Evolutionary conservation across 2,329 filamentous ascomycete species (phyloP).

Genomic region (Aspergillus awamori): DNA sequence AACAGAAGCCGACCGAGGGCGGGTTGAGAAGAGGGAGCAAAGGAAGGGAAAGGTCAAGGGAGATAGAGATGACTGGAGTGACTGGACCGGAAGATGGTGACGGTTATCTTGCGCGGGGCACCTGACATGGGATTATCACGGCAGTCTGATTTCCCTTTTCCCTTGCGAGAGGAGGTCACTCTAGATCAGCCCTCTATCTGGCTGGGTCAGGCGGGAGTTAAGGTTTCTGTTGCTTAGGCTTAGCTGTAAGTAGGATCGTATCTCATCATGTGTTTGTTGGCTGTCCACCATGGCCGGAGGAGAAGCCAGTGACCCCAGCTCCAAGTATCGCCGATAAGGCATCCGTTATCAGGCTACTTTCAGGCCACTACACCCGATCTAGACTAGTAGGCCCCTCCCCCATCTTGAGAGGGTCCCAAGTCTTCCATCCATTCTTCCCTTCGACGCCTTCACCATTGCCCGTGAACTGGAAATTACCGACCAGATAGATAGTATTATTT

Average conservation of each 20-base stretch:
- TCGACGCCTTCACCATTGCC: neutral
- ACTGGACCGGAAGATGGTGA: neutral
- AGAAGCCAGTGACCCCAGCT: neutral
- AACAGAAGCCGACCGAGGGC: neutral
- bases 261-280: conserved; percentile 15
- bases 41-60: neutral
- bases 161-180: neutral
- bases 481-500: neutral
- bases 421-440: neutral
- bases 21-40: neutral
- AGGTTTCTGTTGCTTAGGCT: neutral
- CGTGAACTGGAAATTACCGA: neutral
- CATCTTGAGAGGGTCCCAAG: neutral
- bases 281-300: neutral
- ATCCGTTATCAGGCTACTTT: conserved; percentile 6
- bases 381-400: neutral
- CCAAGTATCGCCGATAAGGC: conserved; percentile 4
- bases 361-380: conserved; percentile 4
- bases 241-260: neutral
- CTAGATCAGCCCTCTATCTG: neutral
- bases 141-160: neutral
- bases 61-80: neutral
- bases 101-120: conserved; percentile 20
- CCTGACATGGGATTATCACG: conserved; percentile 18
- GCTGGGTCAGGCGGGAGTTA: neutral